These are phyloP conservation scores for Tolypocladium amazonense DNA, from an alignment of 2,329 filamentous ascomycete genomes.

Conservation along the genomic window DNA sequence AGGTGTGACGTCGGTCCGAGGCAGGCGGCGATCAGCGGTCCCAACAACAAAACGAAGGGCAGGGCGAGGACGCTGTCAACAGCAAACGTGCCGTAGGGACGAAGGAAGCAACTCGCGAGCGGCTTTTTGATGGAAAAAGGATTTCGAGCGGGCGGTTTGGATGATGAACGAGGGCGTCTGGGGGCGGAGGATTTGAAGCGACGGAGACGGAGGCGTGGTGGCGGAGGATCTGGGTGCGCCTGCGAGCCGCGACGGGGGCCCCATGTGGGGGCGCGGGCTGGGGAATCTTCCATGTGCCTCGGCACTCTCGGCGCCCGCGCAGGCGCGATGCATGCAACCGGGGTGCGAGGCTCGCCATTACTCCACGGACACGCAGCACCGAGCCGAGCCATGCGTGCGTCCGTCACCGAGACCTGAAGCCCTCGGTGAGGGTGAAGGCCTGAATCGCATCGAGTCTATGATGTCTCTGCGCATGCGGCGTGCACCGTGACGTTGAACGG, in stretches of 20 bases:
- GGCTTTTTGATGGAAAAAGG: background rate
- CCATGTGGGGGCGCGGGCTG: background rate
- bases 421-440: too few relatives aligned
- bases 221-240: background rate
- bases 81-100: background rate
- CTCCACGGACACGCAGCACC: too few relatives aligned
- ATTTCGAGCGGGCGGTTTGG: background rate
- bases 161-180: background rate
- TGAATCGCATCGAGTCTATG: too few relatives aligned
- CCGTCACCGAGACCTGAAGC: too few relatives aligned
- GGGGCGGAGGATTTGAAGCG: background rate
- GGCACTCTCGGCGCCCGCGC: background rate
- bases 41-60: background rate
- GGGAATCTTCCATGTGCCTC: constrained; percentile 2
- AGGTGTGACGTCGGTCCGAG: background rate
- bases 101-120: background rate
- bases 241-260: background rate
- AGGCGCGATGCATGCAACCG: too few relatives aligned
- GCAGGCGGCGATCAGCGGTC: background rate
- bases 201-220: background rate
- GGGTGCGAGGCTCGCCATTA: too few relatives aligned
- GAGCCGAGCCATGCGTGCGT: background rate
- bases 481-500: too few relatives aligned
- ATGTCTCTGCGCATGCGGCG: too few relatives aligned
- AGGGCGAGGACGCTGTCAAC: background rate